A percentile compares a stretch with the other conserved stretches of the same genome.
Evolutionary conservation across 805 yeast species (phyloP).

Genomic region (Pichia scutulata): DNA sequence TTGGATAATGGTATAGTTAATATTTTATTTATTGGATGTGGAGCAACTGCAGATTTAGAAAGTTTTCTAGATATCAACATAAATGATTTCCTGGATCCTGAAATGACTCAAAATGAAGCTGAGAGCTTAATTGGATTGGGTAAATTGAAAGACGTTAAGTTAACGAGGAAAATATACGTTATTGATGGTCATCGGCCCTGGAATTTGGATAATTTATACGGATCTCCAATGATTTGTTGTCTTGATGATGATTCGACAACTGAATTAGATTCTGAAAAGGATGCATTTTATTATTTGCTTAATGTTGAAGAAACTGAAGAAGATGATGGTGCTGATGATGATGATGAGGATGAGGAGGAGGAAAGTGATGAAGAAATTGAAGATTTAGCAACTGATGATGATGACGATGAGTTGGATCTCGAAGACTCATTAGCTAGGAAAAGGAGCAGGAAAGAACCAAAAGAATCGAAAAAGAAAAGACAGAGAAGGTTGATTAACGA

Average conservation of each 20-base stretch:
- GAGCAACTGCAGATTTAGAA: slow-evolving; percentile 84
- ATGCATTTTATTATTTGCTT: slow-evolving; percentile 53
- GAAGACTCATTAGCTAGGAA: slow-evolving; percentile 29
- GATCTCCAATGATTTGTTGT: slow-evolving; percentile 68
- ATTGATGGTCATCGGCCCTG: slow-evolving; percentile 94
- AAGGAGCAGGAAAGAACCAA: slow-evolving; percentile 23
- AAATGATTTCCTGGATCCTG: slow-evolving; percentile 38
- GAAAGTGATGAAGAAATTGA: slow-evolving; percentile 29
- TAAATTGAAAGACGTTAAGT: slow-evolving; percentile 17
- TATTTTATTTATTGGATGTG: slow-evolving; percentile 83
- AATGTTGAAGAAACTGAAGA: slow-evolving; percentile 32
- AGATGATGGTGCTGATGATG: slow-evolving; percentile 31
- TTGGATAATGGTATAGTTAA: slow-evolving; percentile 71
- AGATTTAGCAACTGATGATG: slow-evolving; percentile 24
- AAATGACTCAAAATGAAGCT: slow-evolving; percentile 5
- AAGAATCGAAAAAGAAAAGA: slow-evolving; percentile 30
- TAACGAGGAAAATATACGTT: slow-evolving; percentile 61
- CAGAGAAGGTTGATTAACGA: slow-evolving; percentile 33
- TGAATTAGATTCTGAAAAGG: slow-evolving; percentile 45
- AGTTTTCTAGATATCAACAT: slow-evolving; percentile 59
- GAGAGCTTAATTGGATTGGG: neutral
- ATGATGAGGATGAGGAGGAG: slow-evolving; percentile 26
- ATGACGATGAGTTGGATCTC: slow-evolving; percentile 8
- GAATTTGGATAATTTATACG: slow-evolving; percentile 89
- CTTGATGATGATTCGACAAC: slow-evolving; percentile 82